Base-by-base conservation (phyloP, 345 rosid species). In the Hirschfeldia incana region DNA sequence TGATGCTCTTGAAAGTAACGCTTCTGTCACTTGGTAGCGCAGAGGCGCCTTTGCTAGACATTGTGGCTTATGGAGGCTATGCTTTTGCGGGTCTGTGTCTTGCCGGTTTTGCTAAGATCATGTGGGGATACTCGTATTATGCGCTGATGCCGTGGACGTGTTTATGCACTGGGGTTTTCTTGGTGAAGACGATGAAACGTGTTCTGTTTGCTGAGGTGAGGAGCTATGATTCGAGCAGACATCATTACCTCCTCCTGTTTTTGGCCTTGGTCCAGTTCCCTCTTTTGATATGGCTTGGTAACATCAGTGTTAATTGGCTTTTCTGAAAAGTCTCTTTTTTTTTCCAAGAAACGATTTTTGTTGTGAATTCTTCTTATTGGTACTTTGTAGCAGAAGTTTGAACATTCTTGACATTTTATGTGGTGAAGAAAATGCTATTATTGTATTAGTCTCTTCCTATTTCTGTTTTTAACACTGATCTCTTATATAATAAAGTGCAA, bases 201-300 rank as follows among this genome's bases (percentile, higher is more conserved):
- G 96, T 91, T 49, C 87, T 95, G 27, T 93, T 91, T n/a, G 90
- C 97, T 11, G 99, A 93, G 80, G 94, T 87, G 70, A 83, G 99
- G 80, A 91, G 83, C 62, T 87, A 88, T 3, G 98, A 95, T 72
- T 87, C 97, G 1, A 95, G 93, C 90, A 83, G 80, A 82, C 98
- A 93, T 77, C 94, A 93, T 65, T 95, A 88, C 72, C 87, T 93
- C 83, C 80, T 93, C 77, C 87, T 95, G 73, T 87, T 90, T 81
- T 85, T 95, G 37, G 99, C 92, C 65, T 79, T 95, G 79, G 93
- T 88, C 8, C 99, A 95, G 80, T 85, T 93, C 79, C 99, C 98
- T 8, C 86, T 93, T 76, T 86, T 90, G 84, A 76, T 77, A 46
- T 93, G 99, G 99, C 96, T 95, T 67, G 96, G 98, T 80, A 94